phyloP scores from a whole-genome alignment of 2,329 filamentous ascomycete species.

The Metarhizium guizhouense region DNA sequence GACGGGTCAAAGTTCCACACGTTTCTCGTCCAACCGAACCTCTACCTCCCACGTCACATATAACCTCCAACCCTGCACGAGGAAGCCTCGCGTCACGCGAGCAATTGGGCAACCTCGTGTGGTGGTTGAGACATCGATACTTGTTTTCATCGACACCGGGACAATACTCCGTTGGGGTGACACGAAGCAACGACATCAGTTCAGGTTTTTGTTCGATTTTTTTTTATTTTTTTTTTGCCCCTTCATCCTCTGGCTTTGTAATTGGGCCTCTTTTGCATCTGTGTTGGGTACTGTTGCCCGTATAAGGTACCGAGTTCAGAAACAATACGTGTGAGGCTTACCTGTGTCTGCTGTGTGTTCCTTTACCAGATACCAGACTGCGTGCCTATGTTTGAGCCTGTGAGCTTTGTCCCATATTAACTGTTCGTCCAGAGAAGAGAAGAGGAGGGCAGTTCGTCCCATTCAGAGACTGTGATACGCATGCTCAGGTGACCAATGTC shows the following conservation, averaged over 20 bases:
- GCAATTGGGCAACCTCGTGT: background rate
- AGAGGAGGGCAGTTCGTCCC: background rate
- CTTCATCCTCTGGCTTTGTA: background rate
- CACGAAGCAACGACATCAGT: background rate
- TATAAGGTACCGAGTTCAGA: background rate
- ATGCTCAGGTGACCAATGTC: background rate
- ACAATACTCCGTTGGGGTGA: background rate
- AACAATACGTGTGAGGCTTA: background rate
- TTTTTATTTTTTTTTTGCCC: no score
- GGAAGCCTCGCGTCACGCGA: background rate
- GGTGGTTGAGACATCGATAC: background rate
- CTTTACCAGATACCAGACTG: no score
- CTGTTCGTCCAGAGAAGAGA: background rate
- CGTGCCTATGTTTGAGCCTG: no score
- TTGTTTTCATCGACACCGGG: background rate
- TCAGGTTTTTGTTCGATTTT: background rate
- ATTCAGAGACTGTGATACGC: background rate
- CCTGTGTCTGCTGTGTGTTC: background rate
- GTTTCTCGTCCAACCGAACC: background rate
- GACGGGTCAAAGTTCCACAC: background rate
- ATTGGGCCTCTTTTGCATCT: background rate
- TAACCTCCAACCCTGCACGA: background rate
- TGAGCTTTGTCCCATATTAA: background rate
- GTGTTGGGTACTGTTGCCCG: background rate
- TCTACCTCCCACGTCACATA: background rate